A percentile compares a stretch with the other conserved stretches of the same genome.
phyloP scores from a whole-genome alignment of 106 monocot genomes.

The Apostasia shenzhenica region DNA sequence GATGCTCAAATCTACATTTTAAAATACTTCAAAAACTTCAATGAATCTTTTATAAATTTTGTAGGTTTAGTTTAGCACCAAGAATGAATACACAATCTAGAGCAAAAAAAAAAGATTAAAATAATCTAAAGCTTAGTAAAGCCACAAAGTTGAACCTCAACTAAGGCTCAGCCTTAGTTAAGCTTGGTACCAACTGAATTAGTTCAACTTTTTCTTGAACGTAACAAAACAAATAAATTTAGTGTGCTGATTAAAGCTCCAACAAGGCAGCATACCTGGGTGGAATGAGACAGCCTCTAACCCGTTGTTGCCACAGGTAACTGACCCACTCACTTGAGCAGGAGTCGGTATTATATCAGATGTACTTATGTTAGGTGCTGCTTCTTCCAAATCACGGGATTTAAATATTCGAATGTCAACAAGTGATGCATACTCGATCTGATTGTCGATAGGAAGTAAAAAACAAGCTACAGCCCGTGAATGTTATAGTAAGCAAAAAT shows the following conservation, averaged over 20 bases:
- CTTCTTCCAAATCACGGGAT: conserved; percentile 4
- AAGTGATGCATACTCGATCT: conserved; percentile 75
- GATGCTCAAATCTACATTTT: too few species aligned
- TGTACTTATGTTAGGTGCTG: not conserved
- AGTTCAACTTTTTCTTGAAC: not conserved
- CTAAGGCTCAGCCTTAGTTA: too few species aligned
- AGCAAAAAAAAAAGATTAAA: too few species aligned
- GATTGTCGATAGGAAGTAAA: not conserved
- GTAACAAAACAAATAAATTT: too few species aligned
- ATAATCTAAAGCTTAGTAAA: too few species aligned
- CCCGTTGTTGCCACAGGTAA: not conserved
- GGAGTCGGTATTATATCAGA: conserved; percentile 8
- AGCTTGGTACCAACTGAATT: not conserved
- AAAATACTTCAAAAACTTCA: too few species aligned
- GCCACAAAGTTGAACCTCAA: too few species aligned
- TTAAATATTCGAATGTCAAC: conserved; percentile 69
- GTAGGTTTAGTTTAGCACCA: too few species aligned
- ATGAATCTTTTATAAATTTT: too few species aligned
- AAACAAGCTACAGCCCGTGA: not conserved
- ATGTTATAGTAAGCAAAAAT: not conserved
- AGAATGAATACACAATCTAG: too few species aligned
- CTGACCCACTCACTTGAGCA: conserved; percentile 4
- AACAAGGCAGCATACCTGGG: not conserved
- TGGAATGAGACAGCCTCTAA: not conserved
- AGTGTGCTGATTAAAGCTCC: too few species aligned